Base-by-base conservation (phyloP, 805 yeast genomes). In the Yamadazyma sp. region DNA sequence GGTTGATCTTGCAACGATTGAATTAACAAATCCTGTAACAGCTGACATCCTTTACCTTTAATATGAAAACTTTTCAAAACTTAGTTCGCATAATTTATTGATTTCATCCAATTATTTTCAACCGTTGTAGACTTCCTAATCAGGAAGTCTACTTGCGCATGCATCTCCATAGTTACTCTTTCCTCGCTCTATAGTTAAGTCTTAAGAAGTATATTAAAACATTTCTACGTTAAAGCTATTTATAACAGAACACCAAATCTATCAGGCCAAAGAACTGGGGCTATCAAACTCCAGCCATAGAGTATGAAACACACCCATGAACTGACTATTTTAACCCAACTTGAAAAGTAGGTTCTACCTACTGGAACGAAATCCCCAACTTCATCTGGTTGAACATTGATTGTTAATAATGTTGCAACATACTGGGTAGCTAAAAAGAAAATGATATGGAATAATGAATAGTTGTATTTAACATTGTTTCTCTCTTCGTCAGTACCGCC, bases 391-490 rank as follows among this genome's bases (percentile, higher is more conserved):
- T 85, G 80, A 22, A 93, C 97, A 52, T 89, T 91, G 61, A 91
- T 85, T 0, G 98, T 93, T 37, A 93, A 70, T 40, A 93, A 69
- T 0, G 96, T 87, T 1, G 98, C 96, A 27, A 89, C 88, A 76
- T 95, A 94, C 58, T 91, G 98, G 1, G 98, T 91, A 0, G 98
- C 98, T 42, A 93, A 68, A 56, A 93, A 80, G 70, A 93, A 93
- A 19, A 93, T 86, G 21, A 91, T 55, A 58, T 93, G 98, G 71
- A 93, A 93, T 30, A 91, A 63, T 5, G 86, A 70, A 58, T 89
- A 89, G 59, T 86, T 87, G 65, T 89, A 89, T 54, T 80, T 82
- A 1, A 91, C 86, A 30, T 72, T 66, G 30, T 61, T 59, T 40
- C 70, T 59, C 45, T 81, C 86, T 31, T 79, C 86, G 43, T 81